phyloP scores from a whole-genome alignment of 1,284 basidiomycete genomes.

The Schizophyllum amplum region DNA sequence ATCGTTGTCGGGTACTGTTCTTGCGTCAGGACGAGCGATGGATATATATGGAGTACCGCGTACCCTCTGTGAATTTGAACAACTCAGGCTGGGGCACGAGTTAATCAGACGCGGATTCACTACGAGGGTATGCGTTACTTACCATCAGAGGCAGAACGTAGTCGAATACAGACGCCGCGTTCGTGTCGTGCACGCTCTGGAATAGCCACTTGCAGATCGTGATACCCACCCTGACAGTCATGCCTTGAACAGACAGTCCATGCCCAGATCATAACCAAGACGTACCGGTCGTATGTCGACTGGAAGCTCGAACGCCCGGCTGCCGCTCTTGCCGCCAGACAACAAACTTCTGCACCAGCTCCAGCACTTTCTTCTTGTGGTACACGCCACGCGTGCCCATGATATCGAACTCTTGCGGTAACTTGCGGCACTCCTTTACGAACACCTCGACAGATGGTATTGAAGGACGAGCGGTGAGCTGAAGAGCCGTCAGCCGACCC shows the following conservation, averaged over 20 bases:
- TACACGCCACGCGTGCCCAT: conserved; percentile 70
- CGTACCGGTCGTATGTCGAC: conserved; percentile 75
- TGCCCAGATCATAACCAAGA: conserved; percentile 14
- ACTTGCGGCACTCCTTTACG: conserved; percentile 59
- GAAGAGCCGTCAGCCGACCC: conserved; percentile 39
- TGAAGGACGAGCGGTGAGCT: conserved; percentile 34
- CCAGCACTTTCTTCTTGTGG: conserved; percentile 48
- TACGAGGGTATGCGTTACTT: conserved; percentile 1
- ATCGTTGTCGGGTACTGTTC: conserved; percentile 58
- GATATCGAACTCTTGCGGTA: conserved; percentile 56
- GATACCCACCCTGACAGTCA: conserved; percentile 52
- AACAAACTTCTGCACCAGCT: conserved; percentile 57
- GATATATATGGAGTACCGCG: conserved; percentile 9
- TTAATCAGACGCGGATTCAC: conserved; percentile 3
- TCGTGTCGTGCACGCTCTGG: conserved; percentile 63
- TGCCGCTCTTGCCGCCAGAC: conserved; percentile 62
- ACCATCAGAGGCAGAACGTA: conserved; percentile 77
- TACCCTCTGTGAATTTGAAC: conserved; percentile 65
- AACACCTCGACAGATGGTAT: conserved; percentile 63
- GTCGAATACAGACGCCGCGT: conserved; percentile 69
- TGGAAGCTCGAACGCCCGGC: conserved; percentile 72
- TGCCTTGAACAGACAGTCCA: conserved; percentile 5
- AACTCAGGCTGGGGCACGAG: conserved; percentile 47
- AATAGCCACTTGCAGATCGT: conserved; percentile 72
- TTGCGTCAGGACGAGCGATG: background rate